Evolutionary conservation across 1,139 yeast genomes (phyloP).

Genomic region (Candida freyschussii): DNA sequence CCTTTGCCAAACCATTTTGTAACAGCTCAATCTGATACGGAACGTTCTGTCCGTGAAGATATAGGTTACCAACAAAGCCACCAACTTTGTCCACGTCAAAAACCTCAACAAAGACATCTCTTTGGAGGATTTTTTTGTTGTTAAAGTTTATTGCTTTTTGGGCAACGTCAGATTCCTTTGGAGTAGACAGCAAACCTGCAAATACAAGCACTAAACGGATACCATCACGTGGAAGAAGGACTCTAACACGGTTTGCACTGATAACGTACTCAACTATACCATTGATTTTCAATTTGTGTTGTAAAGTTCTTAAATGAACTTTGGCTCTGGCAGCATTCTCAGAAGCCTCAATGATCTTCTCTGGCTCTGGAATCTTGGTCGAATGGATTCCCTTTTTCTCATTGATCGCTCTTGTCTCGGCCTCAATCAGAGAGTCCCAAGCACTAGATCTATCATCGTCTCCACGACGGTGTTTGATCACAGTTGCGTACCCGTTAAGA

Average conservation of each 20-base stretch:
- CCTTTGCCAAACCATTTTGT: conserved; percentile 57
- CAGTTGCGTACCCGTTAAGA: conserved; percentile 68
- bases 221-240: conserved; percentile 69
- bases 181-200: conserved; percentile 60
- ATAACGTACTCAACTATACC: conserved; percentile 71
- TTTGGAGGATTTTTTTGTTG: conserved; percentile 56
- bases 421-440: conserved; percentile 74
- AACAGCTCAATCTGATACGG: conserved; percentile 65
- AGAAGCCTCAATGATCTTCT: conserved; percentile 73
- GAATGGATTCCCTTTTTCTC: conserved; percentile 60
- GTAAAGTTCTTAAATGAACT: conserved; percentile 66
- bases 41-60: conserved; percentile 42
- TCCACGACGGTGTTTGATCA: conserved; percentile 71
- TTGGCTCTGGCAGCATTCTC: conserved; percentile 69
- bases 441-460: conserved; percentile 66
- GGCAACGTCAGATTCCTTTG: conserved; percentile 38
- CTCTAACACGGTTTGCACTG: conserved; percentile 61
- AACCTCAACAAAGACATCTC: conserved; percentile 67
- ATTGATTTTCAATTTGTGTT: conserved; percentile 58
- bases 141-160: conserved; percentile 55
- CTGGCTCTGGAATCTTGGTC: conserved; percentile 51
- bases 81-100: conserved; percentile 74
- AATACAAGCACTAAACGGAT: conserved; percentile 64
- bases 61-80: conserved; percentile 72
- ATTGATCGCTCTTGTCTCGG: conserved; percentile 58